Evolutionary conservation across 768 basidiomycete genomes (phyloP).

Genomic region (Podaxis sp.): DNA sequence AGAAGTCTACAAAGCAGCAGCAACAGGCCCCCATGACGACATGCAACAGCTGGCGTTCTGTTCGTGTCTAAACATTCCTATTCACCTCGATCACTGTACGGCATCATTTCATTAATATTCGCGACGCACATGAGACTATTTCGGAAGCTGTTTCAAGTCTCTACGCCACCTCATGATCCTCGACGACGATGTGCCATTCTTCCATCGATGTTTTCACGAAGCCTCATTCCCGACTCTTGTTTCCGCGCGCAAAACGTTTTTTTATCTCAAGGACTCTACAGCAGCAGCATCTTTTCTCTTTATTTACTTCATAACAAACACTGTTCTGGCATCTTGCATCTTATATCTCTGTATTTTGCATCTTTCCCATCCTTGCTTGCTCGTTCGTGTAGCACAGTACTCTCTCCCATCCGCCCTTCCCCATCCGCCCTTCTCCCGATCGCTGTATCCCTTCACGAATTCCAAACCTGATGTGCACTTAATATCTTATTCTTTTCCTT

Average conservation of each 20-base stretch:
- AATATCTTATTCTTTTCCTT: conserved; percentile 12
- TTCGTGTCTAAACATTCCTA: conserved; percentile 41
- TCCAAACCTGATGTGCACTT: conserved; percentile 11
- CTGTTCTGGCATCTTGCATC: conserved; percentile 16
- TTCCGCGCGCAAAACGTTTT: conserved; percentile 15
- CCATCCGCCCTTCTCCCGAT: background rate
- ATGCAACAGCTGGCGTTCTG: conserved; percentile 56
- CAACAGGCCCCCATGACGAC: conserved; percentile 30
- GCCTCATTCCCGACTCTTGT: conserved; percentile 24
- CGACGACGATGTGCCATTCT: conserved; percentile 8
- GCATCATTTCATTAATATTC: conserved; percentile 18
- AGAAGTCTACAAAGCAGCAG: conserved; percentile 21
- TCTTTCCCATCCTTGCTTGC: conserved; percentile 8
- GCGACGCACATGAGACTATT: conserved; percentile 22
- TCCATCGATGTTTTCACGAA: conserved; percentile 20
- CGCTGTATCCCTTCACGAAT: conserved; percentile 12
- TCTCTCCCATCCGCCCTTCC: background rate
- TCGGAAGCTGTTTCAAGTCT: conserved; percentile 23
- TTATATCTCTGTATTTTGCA: conserved; percentile 15
- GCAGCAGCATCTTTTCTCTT: conserved; percentile 11
- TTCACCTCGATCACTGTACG: conserved; percentile 8
- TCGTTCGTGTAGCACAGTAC: conserved; percentile 10
- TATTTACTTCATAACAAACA: conserved; percentile 13
- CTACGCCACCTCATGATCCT: conserved; percentile 17
- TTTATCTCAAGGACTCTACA: conserved; percentile 17